Percentiles rank a stretch among this genome's conserved stretches.
These are phyloP conservation scores for Striga asiatica DNA, from an alignment of 257 asterid species.

Conservation along the genomic window DNA sequence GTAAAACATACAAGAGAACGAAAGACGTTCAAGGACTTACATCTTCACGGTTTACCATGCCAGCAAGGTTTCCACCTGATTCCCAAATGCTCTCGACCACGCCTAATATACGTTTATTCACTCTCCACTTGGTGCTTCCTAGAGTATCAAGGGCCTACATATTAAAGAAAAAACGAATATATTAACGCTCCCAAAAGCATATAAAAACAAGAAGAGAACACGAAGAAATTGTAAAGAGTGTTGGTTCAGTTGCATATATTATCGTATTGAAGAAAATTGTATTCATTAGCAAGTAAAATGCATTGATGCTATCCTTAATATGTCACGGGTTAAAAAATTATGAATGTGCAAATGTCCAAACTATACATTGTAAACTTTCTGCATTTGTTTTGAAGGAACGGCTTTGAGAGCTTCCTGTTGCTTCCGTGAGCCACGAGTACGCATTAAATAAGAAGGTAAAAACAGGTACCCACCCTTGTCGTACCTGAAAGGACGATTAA, in stretches of 20 bases:
- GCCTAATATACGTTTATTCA: slow-evolving; percentile 57
- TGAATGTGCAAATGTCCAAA: not conserved
- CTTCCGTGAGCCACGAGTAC: slow-evolving; percentile 80
- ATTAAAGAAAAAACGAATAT: slow-evolving; percentile 7
- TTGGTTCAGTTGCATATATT: slow-evolving; percentile 8
- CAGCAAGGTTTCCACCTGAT: slow-evolving; percentile 79
- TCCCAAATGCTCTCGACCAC: slow-evolving; percentile 94
- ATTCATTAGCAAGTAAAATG: slow-evolving; percentile 11
- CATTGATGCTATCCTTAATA: not conserved
- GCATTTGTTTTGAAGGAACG: slow-evolving; percentile 64
- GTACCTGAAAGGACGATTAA: slow-evolving; percentile 42
- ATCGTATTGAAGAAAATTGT: not conserved
- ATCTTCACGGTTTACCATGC: slow-evolving; percentile 72
- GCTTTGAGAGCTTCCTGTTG: slow-evolving; percentile 70
- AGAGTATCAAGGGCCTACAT: slow-evolving; percentile 89
- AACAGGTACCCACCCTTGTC: slow-evolving; percentile 93
- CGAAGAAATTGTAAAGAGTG: not conserved
- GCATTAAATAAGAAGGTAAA: slow-evolving; percentile 90
- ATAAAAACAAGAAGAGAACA: slow-evolving; percentile 1
- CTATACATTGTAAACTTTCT: slow-evolving; percentile 68
- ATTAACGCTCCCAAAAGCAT: slow-evolving; percentile 2
- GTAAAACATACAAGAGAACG: not conserved
- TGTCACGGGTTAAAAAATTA: not conserved
- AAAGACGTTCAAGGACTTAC: slow-evolving; percentile 36
- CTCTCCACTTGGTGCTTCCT: slow-evolving; percentile 93